phyloP scores from a whole-genome alignment of 805 yeast genomes.

The Starmerella roubikii region DNA sequence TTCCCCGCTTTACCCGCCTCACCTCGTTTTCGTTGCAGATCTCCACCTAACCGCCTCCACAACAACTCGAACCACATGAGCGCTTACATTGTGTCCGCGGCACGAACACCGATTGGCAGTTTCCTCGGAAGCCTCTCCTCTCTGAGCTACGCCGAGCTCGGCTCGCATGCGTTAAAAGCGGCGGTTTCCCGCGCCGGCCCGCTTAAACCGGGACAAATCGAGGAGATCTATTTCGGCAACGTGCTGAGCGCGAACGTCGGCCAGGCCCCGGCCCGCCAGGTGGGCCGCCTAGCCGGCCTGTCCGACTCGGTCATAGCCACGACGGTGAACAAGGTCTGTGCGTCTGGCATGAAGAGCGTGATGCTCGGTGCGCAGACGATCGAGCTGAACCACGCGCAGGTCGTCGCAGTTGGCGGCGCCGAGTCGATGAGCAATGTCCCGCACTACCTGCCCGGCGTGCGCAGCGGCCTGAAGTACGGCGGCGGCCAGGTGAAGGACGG shows the following conservation, averaged over 20 bases:
- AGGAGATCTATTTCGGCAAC: slow-evolving; percentile 29
- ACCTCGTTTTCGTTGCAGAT: too few species aligned
- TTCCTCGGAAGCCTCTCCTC: slow-evolving; percentile 75
- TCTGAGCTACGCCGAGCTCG: slow-evolving; percentile 68
- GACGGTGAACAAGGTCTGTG: slow-evolving; percentile 93
- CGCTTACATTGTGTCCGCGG: slow-evolving; percentile 67
- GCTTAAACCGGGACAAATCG: slow-evolving; percentile 16
- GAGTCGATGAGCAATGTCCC: slow-evolving; percentile 96
- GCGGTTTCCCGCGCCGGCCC: slow-evolving; percentile 20
- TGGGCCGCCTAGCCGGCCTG: slow-evolving; percentile 82
- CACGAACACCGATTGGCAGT: slow-evolving; percentile 94
- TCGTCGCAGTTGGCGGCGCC: slow-evolving; percentile 93
- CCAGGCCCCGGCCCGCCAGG: slow-evolving; percentile 97
- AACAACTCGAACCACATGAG: too few species aligned
- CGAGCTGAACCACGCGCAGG: slow-evolving; percentile 74
- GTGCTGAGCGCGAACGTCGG: slow-evolving; percentile 89
- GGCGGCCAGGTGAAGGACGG: slow-evolving; percentile 71
- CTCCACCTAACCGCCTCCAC: too few species aligned
- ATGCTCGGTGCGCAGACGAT: slow-evolving; percentile 85
- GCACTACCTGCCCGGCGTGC: slow-evolving; percentile 72
- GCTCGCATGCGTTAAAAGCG: slow-evolving; percentile 72
- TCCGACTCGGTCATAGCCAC: slow-evolving; percentile 71
- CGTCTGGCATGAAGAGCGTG: slow-evolving; percentile 87
- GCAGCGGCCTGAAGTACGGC: slow-evolving; percentile 86
- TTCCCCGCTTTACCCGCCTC: too few species aligned